Percentiles rank a stretch among this genome's conserved stretches.
Conservation (phyloP, 495 filamentous ascomycete species). For the Podospora didyma region DNA sequence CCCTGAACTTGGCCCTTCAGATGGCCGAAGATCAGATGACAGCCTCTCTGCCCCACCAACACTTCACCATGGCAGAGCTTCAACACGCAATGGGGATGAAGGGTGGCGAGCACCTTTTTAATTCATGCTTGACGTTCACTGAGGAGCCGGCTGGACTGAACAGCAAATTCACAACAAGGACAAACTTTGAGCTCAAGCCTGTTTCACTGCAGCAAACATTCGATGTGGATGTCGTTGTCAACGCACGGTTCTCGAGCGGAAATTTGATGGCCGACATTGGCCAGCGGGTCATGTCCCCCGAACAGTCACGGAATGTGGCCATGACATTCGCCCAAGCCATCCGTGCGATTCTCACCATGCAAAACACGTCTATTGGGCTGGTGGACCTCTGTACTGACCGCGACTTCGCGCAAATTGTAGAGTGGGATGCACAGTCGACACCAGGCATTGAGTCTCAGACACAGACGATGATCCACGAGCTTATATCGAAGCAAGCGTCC, state of each 20-base stretch:
- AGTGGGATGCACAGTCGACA: conserved; percentile 29
- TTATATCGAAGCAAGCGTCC: conserved; percentile 30
- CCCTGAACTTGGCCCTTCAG: conserved; percentile 29
- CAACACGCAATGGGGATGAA: conserved; percentile 41
- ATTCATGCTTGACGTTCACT: conserved; percentile 43
- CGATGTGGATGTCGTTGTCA: conserved; percentile 38
- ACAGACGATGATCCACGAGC: conserved; percentile 30
- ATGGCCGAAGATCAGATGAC: conserved; percentile 32
- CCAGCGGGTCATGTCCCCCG: conserved; percentile 36
- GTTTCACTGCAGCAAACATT: conserved; percentile 42
- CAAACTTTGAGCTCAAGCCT: conserved; percentile 30
- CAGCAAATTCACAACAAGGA: conserved; percentile 33
- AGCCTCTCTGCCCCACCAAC: conserved; percentile 34
- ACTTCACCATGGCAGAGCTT: conserved; percentile 38
- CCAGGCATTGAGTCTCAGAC: conserved; percentile 15
- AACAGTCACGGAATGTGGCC: conserved; percentile 38
- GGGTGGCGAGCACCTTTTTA: conserved; percentile 38
- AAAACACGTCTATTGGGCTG: conserved; percentile 29
- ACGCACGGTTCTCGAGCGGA: conserved; percentile 33
- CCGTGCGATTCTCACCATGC: conserved; percentile 34
- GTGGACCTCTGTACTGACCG: conserved; percentile 42
- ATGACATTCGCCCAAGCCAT: conserved; percentile 42
- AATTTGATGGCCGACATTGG: conserved; percentile 40
- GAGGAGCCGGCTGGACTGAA: conserved; percentile 35
- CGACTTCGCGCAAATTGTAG: conserved; percentile 42